Conservation (phyloP, 2,329 filamentous ascomycete genomes). For the Aureobasidium namibiae region DNA sequence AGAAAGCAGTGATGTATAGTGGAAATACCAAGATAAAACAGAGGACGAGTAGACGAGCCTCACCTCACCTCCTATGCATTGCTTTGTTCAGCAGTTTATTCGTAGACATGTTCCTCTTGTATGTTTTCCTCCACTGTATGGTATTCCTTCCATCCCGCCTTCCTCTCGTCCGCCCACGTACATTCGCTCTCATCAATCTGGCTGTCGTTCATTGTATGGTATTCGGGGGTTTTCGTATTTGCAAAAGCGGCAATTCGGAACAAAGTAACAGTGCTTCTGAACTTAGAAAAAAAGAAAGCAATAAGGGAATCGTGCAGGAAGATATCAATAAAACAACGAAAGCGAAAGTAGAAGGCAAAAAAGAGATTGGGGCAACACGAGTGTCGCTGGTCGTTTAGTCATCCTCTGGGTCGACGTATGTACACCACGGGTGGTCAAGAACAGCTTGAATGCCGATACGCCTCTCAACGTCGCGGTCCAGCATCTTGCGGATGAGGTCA, state of each 20-base stretch:
- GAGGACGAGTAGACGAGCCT: neutral
- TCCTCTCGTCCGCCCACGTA: neutral
- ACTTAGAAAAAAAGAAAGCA: neutral
- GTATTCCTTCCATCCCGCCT: neutral
- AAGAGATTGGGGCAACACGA: neutral
- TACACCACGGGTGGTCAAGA: slow-evolving; percentile 78
- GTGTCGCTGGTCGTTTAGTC: neutral
- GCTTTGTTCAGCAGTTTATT: neutral
- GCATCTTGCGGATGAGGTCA: slow-evolving; percentile 82
- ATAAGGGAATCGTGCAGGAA: neutral
- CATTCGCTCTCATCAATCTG: neutral
- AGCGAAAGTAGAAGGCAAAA: neutral
- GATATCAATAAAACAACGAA: neutral
- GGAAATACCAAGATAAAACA: neutral
- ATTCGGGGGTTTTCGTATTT: neutral
- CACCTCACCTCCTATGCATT: neutral
- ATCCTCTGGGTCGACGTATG: slow-evolving; percentile 9
- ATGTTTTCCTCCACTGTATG: slow-evolving; percentile 1
- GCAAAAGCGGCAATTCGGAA: neutral
- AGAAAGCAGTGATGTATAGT: neutral
- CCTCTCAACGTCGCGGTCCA: slow-evolving; percentile 77
- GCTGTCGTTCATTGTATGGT: neutral
- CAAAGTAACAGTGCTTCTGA: neutral
- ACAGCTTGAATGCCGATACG: slow-evolving; percentile 83
- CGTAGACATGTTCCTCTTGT: neutral